Conservation (phyloP, 768 basidiomycete species). For the Lactarius deliciosus region DNA sequence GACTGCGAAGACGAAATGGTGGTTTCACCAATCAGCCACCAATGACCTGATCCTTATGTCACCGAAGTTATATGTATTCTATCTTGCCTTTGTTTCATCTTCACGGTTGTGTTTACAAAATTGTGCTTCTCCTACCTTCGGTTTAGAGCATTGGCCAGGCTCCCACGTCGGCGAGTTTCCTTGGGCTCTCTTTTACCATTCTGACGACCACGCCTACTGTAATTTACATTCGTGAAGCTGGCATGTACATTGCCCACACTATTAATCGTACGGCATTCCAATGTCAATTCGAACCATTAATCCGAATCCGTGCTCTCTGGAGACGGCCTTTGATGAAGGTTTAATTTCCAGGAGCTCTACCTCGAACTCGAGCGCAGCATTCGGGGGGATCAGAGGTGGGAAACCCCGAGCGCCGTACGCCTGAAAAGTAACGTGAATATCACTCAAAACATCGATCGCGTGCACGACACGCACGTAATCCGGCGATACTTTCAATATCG, state of each 20-base stretch:
- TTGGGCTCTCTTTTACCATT: neutral
- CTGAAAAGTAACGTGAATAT: constrained; percentile 37
- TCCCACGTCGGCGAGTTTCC: neutral
- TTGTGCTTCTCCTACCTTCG: constrained; percentile 8
- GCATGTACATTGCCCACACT: constrained; percentile 18
- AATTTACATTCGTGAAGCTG: constrained; percentile 10
- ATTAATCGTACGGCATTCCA: neutral
- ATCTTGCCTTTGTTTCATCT: constrained; percentile 8
- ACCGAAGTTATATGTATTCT: constrained; percentile 28
- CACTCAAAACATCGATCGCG: neutral
- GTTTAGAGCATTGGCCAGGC: constrained; percentile 2
- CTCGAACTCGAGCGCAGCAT: constrained; percentile 75
- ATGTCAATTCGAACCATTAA: neutral
- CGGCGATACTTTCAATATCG: constrained; percentile 58
- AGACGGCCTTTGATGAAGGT: constrained; percentile 29
- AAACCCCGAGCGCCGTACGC: constrained; percentile 73
- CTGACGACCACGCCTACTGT: constrained; percentile 4
- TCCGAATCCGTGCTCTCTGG: neutral
- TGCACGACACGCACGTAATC: constrained; percentile 61
- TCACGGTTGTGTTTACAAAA: neutral
- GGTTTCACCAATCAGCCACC: constrained; percentile 7
- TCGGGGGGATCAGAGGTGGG: constrained; percentile 73
- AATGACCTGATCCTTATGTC: constrained; percentile 7
- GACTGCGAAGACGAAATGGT: constrained; percentile 29
- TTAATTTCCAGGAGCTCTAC: constrained; percentile 78